These are phyloP conservation scores for Lentinus tigrinus DNA, from an alignment of 768 basidiomycete genomes.

Conservation along the genomic window DNA sequence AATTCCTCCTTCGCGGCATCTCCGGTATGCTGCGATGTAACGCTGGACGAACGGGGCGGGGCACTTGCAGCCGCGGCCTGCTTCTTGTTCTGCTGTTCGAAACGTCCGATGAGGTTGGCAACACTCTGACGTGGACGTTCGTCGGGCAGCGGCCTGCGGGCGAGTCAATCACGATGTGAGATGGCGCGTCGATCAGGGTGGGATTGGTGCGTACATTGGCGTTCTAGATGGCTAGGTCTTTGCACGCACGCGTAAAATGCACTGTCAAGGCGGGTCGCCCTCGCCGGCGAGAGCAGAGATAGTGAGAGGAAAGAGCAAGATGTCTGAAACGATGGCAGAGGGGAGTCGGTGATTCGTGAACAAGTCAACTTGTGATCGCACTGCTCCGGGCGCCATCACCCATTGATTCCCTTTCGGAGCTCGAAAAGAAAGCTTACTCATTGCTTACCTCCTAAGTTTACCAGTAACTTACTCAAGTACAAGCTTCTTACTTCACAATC, in stretches of 20 bases:
- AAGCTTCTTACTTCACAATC: too few relatives aligned
- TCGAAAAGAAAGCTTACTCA: neutral
- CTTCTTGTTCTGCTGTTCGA: conserved; percentile 79
- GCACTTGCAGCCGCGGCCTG: conserved; percentile 39
- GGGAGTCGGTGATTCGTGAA: conserved; percentile 8
- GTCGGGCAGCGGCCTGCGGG: conserved; percentile 76
- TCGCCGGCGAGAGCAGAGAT: conserved; percentile 24
- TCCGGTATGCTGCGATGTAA: conserved; percentile 59
- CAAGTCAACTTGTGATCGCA: conserved; percentile 14
- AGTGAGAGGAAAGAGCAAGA: conserved; percentile 9
- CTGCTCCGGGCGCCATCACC: neutral
- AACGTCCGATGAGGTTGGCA: conserved; percentile 87
- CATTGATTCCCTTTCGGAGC: conserved; percentile 10
- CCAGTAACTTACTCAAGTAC: too few relatives aligned
- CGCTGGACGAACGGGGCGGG: conserved; percentile 63
- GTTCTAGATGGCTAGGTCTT: conserved; percentile 9
- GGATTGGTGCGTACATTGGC: conserved; percentile 18
- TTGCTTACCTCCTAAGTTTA: too few relatives aligned
- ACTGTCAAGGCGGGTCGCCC: conserved; percentile 16
- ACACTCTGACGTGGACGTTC: conserved; percentile 85
- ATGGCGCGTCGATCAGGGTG: conserved; percentile 14
- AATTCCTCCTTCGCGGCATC: conserved; percentile 66
- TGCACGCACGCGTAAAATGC: conserved; percentile 14
- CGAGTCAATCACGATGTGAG: conserved; percentile 15
- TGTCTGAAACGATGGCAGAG: conserved; percentile 13